A percentile compares a stretch with the other conserved stretches of the same genome.
phyloP scores from a whole-genome alignment of 73 alveolate genomes.

The Paramecium octaurelia region DNA sequence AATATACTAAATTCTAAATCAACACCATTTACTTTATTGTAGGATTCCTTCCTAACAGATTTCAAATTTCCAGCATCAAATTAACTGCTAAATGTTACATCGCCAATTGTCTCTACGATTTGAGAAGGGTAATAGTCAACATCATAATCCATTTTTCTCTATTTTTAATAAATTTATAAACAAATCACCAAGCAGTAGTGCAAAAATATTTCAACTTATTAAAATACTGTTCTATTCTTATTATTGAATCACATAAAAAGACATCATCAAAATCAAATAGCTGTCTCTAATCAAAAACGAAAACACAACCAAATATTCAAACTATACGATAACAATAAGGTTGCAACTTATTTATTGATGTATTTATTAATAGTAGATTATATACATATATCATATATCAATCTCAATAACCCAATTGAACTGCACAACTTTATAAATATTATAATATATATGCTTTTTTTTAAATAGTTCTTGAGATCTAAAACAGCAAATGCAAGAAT shows the following conservation, averaged over 20 bases:
- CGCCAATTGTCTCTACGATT: slow-evolving; percentile 43
- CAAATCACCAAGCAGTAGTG: background rate
- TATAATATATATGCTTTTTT: too few relatives aligned
- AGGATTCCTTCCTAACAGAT: slow-evolving; percentile 33
- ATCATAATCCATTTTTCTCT: background rate
- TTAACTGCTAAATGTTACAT: slow-evolving; percentile 28
- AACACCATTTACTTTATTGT: background rate
- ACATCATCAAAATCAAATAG: too few relatives aligned
- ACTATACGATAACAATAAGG: background rate
- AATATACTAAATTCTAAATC: background rate
- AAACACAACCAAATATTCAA: too few relatives aligned
- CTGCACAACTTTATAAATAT: background rate
- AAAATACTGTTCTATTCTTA: background rate
- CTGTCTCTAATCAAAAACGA: too few relatives aligned
- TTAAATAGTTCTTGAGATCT: too few relatives aligned
- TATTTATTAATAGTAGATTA: too few relatives aligned
- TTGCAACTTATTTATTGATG: background rate
- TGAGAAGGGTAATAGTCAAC: slow-evolving; percentile 25
- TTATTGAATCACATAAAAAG: too few relatives aligned
- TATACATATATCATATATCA: too few relatives aligned
- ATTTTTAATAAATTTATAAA: background rate
- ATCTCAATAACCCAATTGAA: background rate
- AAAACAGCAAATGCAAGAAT: too few relatives aligned
- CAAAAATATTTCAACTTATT: background rate
- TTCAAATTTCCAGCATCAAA: slow-evolving; percentile 60